Conservation (phyloP, 495 filamentous ascomycete species). For the Penicillium maclennaniae region DNA sequence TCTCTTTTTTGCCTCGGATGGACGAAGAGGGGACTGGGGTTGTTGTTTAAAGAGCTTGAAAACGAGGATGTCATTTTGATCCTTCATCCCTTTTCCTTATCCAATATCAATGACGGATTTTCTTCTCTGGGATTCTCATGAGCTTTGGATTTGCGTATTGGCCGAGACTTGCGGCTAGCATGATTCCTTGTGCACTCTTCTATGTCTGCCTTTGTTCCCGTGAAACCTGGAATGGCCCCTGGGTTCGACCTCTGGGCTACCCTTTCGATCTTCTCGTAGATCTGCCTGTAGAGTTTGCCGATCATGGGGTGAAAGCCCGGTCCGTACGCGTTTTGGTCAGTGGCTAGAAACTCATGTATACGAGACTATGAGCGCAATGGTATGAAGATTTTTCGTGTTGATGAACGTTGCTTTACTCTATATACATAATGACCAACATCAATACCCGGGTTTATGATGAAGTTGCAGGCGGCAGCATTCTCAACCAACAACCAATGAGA, state of each 20-base stretch:
- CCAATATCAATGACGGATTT: constrained; percentile 40
- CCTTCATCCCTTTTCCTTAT: constrained; percentile 30
- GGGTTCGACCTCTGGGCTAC: too few species aligned
- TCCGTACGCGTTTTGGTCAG: neutral
- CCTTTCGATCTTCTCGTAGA: neutral
- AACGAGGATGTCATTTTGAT: constrained; percentile 28
- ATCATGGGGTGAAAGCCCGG: neutral
- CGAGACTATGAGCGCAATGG: neutral
- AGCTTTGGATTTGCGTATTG: neutral
- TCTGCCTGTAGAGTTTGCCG: neutral
- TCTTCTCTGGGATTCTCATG: constrained; percentile 18
- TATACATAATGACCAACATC: constrained; percentile 2
- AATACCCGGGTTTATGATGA: neutral
- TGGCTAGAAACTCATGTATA: neutral
- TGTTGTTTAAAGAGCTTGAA: constrained; percentile 28
- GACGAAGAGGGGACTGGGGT: constrained; percentile 24
- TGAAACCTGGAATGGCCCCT: neutral
- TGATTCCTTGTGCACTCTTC: neutral
- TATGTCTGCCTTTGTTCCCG: neutral
- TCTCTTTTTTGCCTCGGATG: constrained; percentile 14
- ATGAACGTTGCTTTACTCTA: neutral
- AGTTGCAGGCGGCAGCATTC: neutral
- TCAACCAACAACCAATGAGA: neutral
- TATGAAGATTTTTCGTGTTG: neutral
- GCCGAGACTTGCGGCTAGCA: neutral